Percentiles rank a stretch among this genome's conserved stretches.
These are phyloP conservation scores for Gillenia trifoliata DNA, from an alignment of 306 rosid species.

Conservation along the genomic window DNA sequence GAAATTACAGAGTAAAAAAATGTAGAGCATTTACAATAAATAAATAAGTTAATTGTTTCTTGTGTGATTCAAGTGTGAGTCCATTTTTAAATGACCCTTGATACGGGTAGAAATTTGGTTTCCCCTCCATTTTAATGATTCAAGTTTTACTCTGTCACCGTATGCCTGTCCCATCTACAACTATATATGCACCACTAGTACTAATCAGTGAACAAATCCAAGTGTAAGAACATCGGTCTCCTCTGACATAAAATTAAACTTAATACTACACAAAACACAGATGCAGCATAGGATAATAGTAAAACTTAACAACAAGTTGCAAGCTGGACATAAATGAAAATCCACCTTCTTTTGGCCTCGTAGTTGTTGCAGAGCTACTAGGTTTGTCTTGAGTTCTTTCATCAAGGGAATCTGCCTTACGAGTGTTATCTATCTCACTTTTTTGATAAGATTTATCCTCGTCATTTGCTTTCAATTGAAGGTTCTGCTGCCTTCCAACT, in stretches of 20 bases:
- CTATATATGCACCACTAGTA: neutral
- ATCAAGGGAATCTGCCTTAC: slow-evolving; percentile 22
- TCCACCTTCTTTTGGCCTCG: slow-evolving; percentile 90
- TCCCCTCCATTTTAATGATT: neutral
- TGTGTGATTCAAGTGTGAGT: too few relatives aligned
- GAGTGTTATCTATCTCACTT: slow-evolving; percentile 21
- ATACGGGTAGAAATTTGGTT: neutral
- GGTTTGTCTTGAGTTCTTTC: slow-evolving; percentile 64
- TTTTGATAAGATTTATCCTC: neutral
- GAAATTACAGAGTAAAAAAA: neutral
- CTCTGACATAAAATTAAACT: neutral
- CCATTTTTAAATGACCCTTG: neutral
- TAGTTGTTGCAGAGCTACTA: slow-evolving; percentile 54
- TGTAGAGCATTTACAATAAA: neutral
- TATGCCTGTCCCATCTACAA: too few relatives aligned
- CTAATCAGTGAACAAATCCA: neutral
- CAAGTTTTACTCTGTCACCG: too few relatives aligned
- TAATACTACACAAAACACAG: neutral
- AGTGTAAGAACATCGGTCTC: neutral
- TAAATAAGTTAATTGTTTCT: neutral
- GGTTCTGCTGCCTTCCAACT: slow-evolving; percentile 31
- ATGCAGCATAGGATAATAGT: slow-evolving; percentile 2
- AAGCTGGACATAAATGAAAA: slow-evolving; percentile 5
- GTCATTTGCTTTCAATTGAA: slow-evolving; percentile 23
- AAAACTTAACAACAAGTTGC: neutral